Percentiles rank a stretch among this genome's conserved stretches.
These are phyloP conservation scores for Sanghuangporus baumii DNA, from an alignment of 1,284 basidiomycete genomes.

Conservation along the genomic window DNA sequence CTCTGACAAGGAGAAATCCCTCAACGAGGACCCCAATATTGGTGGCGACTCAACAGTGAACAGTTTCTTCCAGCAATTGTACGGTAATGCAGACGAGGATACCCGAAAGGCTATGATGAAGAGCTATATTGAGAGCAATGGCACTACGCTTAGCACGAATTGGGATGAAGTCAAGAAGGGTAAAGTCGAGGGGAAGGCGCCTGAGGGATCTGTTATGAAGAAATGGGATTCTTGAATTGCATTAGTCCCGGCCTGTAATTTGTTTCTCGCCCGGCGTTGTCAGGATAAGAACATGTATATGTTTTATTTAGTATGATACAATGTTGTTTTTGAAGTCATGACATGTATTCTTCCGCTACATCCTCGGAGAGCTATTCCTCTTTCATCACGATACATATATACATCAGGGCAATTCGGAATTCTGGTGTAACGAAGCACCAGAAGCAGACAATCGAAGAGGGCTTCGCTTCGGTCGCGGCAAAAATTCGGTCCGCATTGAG, in stretches of 20 bases:
- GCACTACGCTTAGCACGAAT: conserved; percentile 89
- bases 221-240: conserved; percentile 48
- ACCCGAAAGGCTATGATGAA: conserved; percentile 93
- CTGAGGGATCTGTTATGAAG: conserved; percentile 77
- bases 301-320: background rate
- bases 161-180: conserved; percentile 82
- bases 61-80: conserved; percentile 80
- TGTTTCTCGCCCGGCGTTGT: background rate
- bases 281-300: background rate
- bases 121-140: conserved; percentile 87
- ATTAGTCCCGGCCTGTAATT: background rate
- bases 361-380: background rate
- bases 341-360: background rate
- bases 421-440: background rate
- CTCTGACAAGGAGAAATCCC: conserved; percentile 54
- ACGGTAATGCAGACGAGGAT: conserved; percentile 81
- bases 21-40: conserved; percentile 74
- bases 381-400: background rate
- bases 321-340: background rate
- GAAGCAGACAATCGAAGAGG: conserved; percentile 12
- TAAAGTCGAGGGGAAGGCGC: conserved; percentile 70
- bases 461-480: conserved; percentile 11
- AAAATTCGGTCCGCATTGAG: conserved; percentile 8
- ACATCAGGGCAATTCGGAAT: background rate
- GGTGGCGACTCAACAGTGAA: conserved; percentile 78